A percentile compares a stretch with the other conserved stretches of the same genome.
Conservation (phyloP, 2,329 filamentous ascomycete genomes). For the Phoma sp. region DNA sequence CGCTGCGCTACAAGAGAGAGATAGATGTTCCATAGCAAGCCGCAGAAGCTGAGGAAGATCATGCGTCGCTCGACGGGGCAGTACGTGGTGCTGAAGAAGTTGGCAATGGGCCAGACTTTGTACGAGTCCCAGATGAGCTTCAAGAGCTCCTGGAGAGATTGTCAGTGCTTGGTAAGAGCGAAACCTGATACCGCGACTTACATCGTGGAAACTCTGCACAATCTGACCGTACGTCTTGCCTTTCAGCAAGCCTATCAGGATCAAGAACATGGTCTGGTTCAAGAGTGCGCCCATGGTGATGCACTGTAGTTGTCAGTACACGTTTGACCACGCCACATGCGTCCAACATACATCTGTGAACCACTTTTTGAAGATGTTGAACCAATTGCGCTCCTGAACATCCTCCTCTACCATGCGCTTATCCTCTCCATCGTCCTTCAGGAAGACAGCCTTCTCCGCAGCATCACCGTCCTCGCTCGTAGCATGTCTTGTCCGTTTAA, state of each 20-base stretch:
- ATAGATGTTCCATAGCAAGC: conserved; percentile 77
- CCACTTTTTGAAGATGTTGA: conserved; percentile 72
- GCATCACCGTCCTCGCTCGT: conserved; percentile 21
- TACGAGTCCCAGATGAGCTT: conserved; percentile 65
- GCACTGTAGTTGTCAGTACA: conserved; percentile 50
- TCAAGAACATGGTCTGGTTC: conserved; percentile 70
- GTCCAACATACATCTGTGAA: conserved; percentile 58
- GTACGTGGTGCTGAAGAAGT: conserved; percentile 72
- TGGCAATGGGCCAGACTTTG: conserved; percentile 75
- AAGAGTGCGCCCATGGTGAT: conserved; percentile 66
- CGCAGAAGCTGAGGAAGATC: conserved; percentile 73
- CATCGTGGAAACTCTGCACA: conserved; percentile 41
- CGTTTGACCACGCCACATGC: not conserved
- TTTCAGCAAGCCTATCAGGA: conserved; percentile 62
- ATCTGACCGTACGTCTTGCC: conserved; percentile 43
- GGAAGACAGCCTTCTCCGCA: conserved; percentile 39
- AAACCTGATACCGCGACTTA: conserved; percentile 46
- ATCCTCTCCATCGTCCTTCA: conserved; percentile 37
- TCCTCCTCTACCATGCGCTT: conserved; percentile 37
- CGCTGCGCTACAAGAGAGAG: conserved; percentile 66
- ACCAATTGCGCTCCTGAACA: conserved; percentile 45
- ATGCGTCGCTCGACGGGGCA: conserved; percentile 73
- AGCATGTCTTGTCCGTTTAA: conserved; percentile 24
- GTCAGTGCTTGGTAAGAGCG: conserved; percentile 47
- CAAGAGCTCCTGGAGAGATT: conserved; percentile 34